Conservation (phyloP, 2,329 filamentous ascomycete genomes). For the Scleromitrula shiraiana region DNA sequence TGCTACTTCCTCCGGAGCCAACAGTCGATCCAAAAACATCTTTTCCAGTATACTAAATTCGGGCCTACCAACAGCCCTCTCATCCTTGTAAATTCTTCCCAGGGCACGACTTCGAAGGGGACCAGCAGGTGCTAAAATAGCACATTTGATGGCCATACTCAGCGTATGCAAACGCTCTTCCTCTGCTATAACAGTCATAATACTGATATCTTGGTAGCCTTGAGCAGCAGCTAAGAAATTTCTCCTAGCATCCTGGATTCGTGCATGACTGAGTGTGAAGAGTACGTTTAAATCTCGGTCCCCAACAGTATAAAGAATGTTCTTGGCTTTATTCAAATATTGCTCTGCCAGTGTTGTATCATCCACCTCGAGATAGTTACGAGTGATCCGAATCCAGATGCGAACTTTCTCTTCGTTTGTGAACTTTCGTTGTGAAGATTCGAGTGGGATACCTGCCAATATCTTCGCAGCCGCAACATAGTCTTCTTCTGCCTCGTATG, state of each 20-base stretch:
- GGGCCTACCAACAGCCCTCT: conserved; percentile 64
- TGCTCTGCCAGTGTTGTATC: conserved; percentile 78
- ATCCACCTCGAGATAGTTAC: conserved; percentile 89
- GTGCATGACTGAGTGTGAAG: conserved; percentile 86
- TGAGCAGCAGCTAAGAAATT: conserved; percentile 82
- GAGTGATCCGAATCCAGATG: conserved; percentile 89
- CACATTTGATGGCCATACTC: conserved; percentile 81
- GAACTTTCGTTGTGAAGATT: conserved; percentile 79
- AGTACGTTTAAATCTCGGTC: conserved; percentile 70
- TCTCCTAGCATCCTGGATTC: conserved; percentile 84
- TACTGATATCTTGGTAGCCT: conserved; percentile 81
- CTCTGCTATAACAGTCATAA: conserved; percentile 71
- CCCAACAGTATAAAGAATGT: conserved; percentile 71
- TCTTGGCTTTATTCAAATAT: conserved; percentile 92
- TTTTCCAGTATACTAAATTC: conserved; percentile 91
- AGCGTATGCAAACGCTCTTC: conserved; percentile 80
- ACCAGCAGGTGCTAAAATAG: conserved; percentile 84
- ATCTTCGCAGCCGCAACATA: conserved; percentile 69
- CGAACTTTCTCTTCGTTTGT: conserved; percentile 73
- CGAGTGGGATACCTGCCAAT: conserved; percentile 72
- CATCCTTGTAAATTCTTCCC: conserved; percentile 86
- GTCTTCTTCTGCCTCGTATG: conserved; percentile 76
- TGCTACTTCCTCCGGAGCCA: conserved; percentile 73
- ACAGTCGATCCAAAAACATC: conserved; percentile 87
- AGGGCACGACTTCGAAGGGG: conserved; percentile 74